phyloP scores from a whole-genome alignment of 2,329 filamentous ascomycete species.

The Ascomycota sp. region DNA sequence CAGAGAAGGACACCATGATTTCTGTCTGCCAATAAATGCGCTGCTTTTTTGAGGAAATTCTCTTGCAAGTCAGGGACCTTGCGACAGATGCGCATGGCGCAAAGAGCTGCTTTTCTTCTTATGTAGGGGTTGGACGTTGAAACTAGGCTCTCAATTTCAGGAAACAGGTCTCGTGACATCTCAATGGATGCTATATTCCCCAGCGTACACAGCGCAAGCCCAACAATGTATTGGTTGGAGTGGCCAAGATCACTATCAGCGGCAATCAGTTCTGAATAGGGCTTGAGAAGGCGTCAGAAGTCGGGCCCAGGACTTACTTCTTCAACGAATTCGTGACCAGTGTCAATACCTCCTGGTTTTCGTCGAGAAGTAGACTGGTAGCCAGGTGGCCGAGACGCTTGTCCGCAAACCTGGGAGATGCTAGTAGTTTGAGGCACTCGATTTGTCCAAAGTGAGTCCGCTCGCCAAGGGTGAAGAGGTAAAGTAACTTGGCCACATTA shows the following conservation, averaged over 20 bases:
- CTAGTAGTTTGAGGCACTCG: slow-evolving; percentile 91
- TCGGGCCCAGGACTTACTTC: slow-evolving; percentile 37
- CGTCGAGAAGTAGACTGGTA: slow-evolving; percentile 85
- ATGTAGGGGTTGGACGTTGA: slow-evolving; percentile 97
- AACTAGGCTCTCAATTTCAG: slow-evolving; percentile 80
- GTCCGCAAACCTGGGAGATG: slow-evolving; percentile 91
- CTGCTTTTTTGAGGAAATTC: slow-evolving; percentile 87
- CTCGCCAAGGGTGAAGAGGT: slow-evolving; percentile 93
- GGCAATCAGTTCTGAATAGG: slow-evolving; percentile 2
- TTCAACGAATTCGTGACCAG: slow-evolving; percentile 94
- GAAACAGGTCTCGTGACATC: slow-evolving; percentile 93
- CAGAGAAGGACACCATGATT: slow-evolving; percentile 92
- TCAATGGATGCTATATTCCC: slow-evolving; percentile 95
- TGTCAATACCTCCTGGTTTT: slow-evolving; percentile 95
- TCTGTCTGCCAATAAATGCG: slow-evolving; percentile 66
- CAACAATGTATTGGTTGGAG: slow-evolving; percentile 95
- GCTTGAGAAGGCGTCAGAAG: not conserved
- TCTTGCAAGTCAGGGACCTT: slow-evolving; percentile 95
- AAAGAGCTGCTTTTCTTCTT: slow-evolving; percentile 86
- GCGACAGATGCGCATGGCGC: slow-evolving; percentile 93
- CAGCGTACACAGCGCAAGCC: slow-evolving; percentile 81
- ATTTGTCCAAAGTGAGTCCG: slow-evolving; percentile 98
- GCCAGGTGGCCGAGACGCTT: slow-evolving; percentile 89
- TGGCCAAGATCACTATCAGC: slow-evolving; percentile 65
- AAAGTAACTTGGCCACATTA: slow-evolving; percentile 94